Evolutionary conservation across 257 asterid species (phyloP).

Genomic region (Osmanthus fragrans): DNA sequence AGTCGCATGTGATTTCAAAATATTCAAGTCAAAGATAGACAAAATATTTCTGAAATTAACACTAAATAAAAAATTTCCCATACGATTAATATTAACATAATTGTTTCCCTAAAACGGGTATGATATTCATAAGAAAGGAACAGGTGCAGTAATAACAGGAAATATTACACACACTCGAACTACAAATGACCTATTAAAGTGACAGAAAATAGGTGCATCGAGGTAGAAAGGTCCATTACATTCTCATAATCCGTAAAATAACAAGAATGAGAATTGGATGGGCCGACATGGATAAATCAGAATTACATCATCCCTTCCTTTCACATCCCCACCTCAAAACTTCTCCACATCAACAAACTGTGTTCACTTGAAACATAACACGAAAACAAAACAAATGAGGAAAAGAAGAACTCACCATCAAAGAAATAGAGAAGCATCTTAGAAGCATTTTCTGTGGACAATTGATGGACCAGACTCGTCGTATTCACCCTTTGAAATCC

Average conservation of each 20-base stretch:
- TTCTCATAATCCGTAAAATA: conserved; percentile 20
- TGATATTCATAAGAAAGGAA: conserved; percentile 4
- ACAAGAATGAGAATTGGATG: conserved; percentile 22
- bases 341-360: conserved; percentile 27
- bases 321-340: conserved; percentile 24
- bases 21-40: neutral
- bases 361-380: conserved; percentile 21
- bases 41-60: neutral
- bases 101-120: conserved; percentile 24
- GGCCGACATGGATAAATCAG: conserved; percentile 11
- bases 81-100: conserved; percentile 39
- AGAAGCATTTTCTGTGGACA: conserved; percentile 58
- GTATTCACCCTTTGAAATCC: conserved; percentile 52
- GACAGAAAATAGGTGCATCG: conserved; percentile 19
- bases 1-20: neutral
- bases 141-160: conserved; percentile 14
- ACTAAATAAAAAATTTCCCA: conserved; percentile 22
- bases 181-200: conserved; percentile 31
- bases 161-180: conserved; percentile 35
- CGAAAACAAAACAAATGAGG: conserved; percentile 17
- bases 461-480: conserved; percentile 57
- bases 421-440: conserved; percentile 23
- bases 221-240: conserved; percentile 24
- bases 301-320: conserved; percentile 12
- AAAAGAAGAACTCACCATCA: conserved; percentile 27